phyloP scores from a whole-genome alignment of 139 green algal species.

The Coelastrella sp. region DNA sequence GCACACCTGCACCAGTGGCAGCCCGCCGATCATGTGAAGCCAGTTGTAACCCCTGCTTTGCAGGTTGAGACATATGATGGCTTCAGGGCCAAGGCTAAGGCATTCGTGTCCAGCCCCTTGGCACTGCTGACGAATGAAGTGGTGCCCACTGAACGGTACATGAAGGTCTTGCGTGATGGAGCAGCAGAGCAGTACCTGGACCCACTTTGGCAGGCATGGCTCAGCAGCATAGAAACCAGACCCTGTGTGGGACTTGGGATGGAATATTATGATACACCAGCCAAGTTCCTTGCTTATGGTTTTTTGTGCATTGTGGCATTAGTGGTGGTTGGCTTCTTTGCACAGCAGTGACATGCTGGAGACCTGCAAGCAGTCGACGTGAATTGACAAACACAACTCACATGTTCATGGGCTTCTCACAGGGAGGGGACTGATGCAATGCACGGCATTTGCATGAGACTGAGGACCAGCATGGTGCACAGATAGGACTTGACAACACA shows the following conservation, averaged over 20 bases:
- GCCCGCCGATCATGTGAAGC: too few species aligned
- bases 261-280: conserved; percentile 63
- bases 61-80: conserved; percentile 68
- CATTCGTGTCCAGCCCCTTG: conserved; percentile 53
- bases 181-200: conserved; percentile 66
- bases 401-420: too few species aligned
- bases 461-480: too few species aligned
- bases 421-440: too few species aligned
- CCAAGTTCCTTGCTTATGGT: conserved; percentile 56
- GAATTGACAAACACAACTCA: too few species aligned
- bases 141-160: conserved; percentile 56
- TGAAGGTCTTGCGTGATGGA: conserved; percentile 54
- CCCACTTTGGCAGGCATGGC: conserved; percentile 56
- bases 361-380: not conserved
- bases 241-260: conserved; percentile 46
- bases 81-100: conserved; percentile 21
- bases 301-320: conserved; percentile 49
- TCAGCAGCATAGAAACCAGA: conserved; percentile 39
- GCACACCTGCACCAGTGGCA: too few species aligned
- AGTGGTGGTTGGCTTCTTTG: conserved; percentile 51
- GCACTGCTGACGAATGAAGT: conserved; percentile 47
- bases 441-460: too few species aligned
- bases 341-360: not conserved
- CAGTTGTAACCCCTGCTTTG: not conserved
- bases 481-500: too few species aligned